Evolutionary conservation across 2,329 filamentous ascomycete genomes (phyloP).

Genomic region (Hyphodiscus sp.): DNA sequence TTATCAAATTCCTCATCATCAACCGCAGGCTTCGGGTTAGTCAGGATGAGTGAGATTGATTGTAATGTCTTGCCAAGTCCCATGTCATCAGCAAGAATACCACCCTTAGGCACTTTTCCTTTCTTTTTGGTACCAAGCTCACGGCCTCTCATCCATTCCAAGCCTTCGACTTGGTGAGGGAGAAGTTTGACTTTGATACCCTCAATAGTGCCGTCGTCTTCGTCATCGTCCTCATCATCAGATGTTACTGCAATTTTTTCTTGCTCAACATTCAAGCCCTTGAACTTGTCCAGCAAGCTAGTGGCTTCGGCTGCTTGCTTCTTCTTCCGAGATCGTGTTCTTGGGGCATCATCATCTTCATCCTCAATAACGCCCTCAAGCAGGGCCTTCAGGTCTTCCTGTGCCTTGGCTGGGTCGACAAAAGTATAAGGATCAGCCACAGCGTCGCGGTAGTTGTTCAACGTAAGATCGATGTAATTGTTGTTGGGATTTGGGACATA

Average conservation of each 20-base stretch:
- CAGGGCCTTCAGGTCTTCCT: constrained; percentile 72
- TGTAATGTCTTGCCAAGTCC: constrained; percentile 95
- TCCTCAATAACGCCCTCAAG: constrained; percentile 76
- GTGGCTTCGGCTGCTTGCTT: constrained; percentile 28
- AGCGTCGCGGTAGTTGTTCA: constrained; percentile 18
- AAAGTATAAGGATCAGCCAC: constrained; percentile 26
- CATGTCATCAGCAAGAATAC: constrained; percentile 96
- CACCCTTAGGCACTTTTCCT: constrained; percentile 77
- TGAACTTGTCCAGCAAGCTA: constrained; percentile 29
- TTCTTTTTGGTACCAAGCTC: constrained; percentile 82
- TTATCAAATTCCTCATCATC: constrained; percentile 46
- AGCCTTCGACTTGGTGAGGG: constrained; percentile 89
- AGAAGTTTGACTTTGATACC: constrained; percentile 83
- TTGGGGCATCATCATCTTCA: constrained; percentile 39
- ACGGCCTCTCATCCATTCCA: constrained; percentile 91
- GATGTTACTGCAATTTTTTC: constrained; percentile 28
- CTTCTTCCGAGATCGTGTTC: constrained; percentile 33
- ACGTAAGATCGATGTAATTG: constrained; percentile 29
- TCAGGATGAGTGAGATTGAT: constrained; percentile 80
- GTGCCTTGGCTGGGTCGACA: constrained; percentile 61
- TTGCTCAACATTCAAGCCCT: constrained; percentile 35
- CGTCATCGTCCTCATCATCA: constrained; percentile 43
- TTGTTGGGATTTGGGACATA: constrained; percentile 3
- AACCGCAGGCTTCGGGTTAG: constrained; percentile 64
- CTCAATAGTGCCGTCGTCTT: constrained; percentile 60